These are phyloP conservation scores for Kodamaea laetipori DNA, from an alignment of 805 yeast species.

Conservation along the genomic window DNA sequence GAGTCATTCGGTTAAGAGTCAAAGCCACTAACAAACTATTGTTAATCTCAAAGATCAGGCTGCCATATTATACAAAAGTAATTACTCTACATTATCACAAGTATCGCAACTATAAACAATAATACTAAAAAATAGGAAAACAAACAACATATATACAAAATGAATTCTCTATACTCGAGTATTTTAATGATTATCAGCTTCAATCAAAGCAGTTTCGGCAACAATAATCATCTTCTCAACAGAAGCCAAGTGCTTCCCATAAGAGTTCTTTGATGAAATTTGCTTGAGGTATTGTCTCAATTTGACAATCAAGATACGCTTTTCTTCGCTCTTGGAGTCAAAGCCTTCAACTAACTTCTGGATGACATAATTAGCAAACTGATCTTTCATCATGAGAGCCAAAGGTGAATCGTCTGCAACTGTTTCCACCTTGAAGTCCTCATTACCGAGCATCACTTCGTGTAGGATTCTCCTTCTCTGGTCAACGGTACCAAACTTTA, in stretches of 20 bases:
- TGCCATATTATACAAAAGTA: too few species aligned
- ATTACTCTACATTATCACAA: too few species aligned
- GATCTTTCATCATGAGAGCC: conserved; percentile 95
- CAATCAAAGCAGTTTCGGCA: conserved; percentile 50
- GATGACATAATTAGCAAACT: conserved; percentile 95
- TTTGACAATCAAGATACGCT: conserved; percentile 67
- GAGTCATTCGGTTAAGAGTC: too few species aligned
- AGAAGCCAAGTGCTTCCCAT: conserved; percentile 82
- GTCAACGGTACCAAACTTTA: conserved; percentile 63
- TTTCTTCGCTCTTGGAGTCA: conserved; percentile 59
- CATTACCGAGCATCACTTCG: conserved; percentile 60
- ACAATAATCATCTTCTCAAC: conserved; percentile 71
- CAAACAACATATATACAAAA: conserved; percentile 5
- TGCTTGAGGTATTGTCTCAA: conserved; percentile 79
- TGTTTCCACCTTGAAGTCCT: conserved; percentile 45
- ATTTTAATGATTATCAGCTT: conserved; percentile 32
- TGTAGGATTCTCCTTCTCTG: conserved; percentile 67
- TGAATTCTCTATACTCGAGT: not conserved
- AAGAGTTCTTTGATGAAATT: conserved; percentile 61
- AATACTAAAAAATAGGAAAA: conserved; percentile 2
- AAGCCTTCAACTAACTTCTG: conserved; percentile 90
- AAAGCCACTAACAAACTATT: too few species aligned
- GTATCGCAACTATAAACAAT: conserved; percentile 2
- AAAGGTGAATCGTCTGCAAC: conserved; percentile 70
- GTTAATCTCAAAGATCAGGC: too few species aligned